Base-by-base conservation (phyloP, 2,329 filamentous ascomycete genomes). In the Aureobasidium sp. region DNA sequence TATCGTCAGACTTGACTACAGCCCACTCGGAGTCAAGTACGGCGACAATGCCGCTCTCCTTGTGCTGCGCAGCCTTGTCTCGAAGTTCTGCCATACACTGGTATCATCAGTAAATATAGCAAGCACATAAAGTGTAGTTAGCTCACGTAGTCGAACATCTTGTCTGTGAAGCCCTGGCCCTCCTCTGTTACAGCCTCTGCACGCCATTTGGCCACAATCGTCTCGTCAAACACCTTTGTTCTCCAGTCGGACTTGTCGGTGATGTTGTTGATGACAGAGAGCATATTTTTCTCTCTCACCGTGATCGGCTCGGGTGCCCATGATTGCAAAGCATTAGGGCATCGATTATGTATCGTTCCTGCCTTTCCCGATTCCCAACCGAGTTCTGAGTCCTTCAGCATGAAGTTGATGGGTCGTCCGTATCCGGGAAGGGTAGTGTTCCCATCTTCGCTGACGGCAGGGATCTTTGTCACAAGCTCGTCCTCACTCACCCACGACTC, bases 1-100 rank as follows among this genome's bases (percentile, higher is more conserved):
- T 62, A 1, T 57, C 64, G 62, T 83, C 79, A 0, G 79, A 78
- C 60, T 83, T 83, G 57, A 72, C 73, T 4, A 80, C 67, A 27
- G 70, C 69, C 4, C 64, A 63, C n/a, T 58, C 57, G 2, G 70
- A 68, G 50, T 80, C 77, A 17, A 79, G 66, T 1, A 74, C 70
- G 4, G 69, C 67, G 7, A 79, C 60, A 10, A 75, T 64, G 1
- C 68, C 63, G 14, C 66, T 68, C 4, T 67, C 54, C 48, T 71
- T 62, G 55, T 72, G 72, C n/a, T 72, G 62, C n/a, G 59, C 60
- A 1, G 77, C 76, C 59, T 81, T 80, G 60, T 71, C 71, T 11
- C 66, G 69, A 0, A 81, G 69, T 58, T 81, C 78, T 6, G 66
- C 59, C 22, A 79, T 35, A 47, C 65, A 64, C 56, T 57, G 14